Conservation (phyloP, 108 stramenopile species). For the Nannochloropsis oceanica region DNA sequence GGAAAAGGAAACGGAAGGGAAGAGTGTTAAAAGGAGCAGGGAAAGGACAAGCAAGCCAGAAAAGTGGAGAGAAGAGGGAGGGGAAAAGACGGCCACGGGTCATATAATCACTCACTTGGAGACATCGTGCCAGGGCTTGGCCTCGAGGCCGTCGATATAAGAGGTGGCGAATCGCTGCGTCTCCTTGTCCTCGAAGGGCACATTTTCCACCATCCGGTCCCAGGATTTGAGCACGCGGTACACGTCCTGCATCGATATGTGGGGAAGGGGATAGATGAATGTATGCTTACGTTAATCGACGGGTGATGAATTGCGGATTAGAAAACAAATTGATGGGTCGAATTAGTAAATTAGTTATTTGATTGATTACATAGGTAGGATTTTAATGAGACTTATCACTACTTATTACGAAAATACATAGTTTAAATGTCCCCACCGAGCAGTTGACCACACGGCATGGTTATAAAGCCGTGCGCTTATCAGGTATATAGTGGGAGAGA, state of each 20-base stretch:
- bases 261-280: too few species aligned
- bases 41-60: background rate
- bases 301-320: too few species aligned
- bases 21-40: background rate
- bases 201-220: background rate
- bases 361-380: background rate
- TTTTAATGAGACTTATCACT: too few species aligned
- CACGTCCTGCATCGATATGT: background rate
- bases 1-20: background rate
- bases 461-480: background rate
- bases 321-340: background rate
- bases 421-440: background rate
- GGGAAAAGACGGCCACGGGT: background rate
- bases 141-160: conserved; percentile 2
- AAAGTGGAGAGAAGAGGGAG: background rate
- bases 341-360: too few species aligned
- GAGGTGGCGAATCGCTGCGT: conserved; percentile 3
- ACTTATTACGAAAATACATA: too few species aligned
- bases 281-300: too few species aligned
- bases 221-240: background rate
- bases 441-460: background rate
- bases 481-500: background rate
- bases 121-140: conserved; percentile 18
- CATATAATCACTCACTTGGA: background rate
- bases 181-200: background rate